These are phyloP conservation scores for Sanghuangporus weigelae DNA, from an alignment of 1,284 basidiomycete species.

Conservation along the genomic window DNA sequence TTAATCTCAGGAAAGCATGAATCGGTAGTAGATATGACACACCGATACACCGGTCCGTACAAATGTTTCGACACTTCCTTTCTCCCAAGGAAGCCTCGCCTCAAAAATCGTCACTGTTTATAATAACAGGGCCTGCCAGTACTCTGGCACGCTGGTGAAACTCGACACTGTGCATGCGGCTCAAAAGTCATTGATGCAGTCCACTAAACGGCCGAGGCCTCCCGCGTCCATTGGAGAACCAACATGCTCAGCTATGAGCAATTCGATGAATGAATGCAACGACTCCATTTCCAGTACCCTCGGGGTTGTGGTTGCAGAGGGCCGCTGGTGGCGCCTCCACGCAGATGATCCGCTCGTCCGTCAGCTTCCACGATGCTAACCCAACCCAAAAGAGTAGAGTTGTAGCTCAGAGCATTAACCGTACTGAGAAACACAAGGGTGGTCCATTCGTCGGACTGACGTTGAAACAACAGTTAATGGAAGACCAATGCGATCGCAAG, in stretches of 20 bases:
- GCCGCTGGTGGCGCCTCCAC: slow-evolving; percentile 69
- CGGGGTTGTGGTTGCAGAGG: slow-evolving; percentile 27
- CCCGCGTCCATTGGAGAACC: slow-evolving; percentile 20
- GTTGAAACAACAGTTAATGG: slow-evolving; percentile 38
- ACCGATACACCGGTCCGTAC: slow-evolving; percentile 85
- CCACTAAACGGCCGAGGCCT: slow-evolving; percentile 69
- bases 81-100: slow-evolving; percentile 79
- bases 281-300: slow-evolving; percentile 30
- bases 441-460: slow-evolving; percentile 68
- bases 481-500: slow-evolving; percentile 6
- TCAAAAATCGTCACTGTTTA: slow-evolving; percentile 83
- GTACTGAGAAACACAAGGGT: slow-evolving; percentile 74
- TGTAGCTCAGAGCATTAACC: slow-evolving; percentile 74
- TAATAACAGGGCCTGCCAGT: slow-evolving; percentile 64
- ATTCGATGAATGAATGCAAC: slow-evolving; percentile 52
- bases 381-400: slow-evolving; percentile 61
- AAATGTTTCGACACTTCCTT: slow-evolving; percentile 86
- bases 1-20: background rate
- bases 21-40: slow-evolving; percentile 25
- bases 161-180: slow-evolving; percentile 65
- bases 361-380: slow-evolving; percentile 74
- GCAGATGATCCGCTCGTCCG: slow-evolving; percentile 74
- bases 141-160: slow-evolving; percentile 74
- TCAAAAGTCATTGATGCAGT: slow-evolving; percentile 71
- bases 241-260: slow-evolving; percentile 43